These are phyloP conservation scores for Aspergillus novoparasiticus DNA, from an alignment of 2,329 filamentous ascomycete species.

Conservation along the genomic window DNA sequence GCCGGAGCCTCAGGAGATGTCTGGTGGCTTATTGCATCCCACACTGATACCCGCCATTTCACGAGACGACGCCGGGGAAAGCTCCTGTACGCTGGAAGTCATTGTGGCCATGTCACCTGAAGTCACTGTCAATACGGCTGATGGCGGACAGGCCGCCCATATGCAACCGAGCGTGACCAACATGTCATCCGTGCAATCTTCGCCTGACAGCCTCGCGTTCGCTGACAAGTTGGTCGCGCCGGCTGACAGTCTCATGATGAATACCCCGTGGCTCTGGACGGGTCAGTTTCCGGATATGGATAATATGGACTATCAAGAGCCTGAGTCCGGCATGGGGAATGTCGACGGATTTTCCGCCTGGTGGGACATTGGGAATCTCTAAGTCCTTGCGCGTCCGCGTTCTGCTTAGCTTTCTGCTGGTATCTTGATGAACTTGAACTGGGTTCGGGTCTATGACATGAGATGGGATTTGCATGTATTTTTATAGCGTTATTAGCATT, in stretches of 20 bases:
- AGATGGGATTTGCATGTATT: neutral
- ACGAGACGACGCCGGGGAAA: conserved; percentile 38
- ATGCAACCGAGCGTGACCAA: conserved; percentile 31
- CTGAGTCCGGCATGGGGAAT: conserved; percentile 31
- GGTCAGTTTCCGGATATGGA: conserved; percentile 39
- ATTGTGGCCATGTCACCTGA: conserved; percentile 56
- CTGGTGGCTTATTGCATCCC: conserved; percentile 46
- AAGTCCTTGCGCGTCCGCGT: neutral
- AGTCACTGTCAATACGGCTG: conserved; percentile 54
- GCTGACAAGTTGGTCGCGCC: conserved; percentile 35
- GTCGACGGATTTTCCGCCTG: conserved; percentile 37
- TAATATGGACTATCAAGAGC: conserved; percentile 30
- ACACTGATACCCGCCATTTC: conserved; percentile 41
- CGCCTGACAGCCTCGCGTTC: conserved; percentile 1
- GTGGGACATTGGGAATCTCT: conserved; percentile 40
- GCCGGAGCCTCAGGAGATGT: conserved; percentile 39
- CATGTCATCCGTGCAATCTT: conserved; percentile 4
- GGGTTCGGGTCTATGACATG: neutral
- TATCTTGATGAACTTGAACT: neutral
- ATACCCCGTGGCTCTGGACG: conserved; percentile 40
- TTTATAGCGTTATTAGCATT: neutral
- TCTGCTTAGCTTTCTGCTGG: neutral
- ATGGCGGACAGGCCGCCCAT: conserved; percentile 55
- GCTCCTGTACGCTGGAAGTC: conserved; percentile 47
- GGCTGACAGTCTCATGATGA: conserved; percentile 38